Evolutionary conservation across 2,329 filamentous ascomycete species (phyloP).

Genomic region (Emergomyces orientalis): DNA sequence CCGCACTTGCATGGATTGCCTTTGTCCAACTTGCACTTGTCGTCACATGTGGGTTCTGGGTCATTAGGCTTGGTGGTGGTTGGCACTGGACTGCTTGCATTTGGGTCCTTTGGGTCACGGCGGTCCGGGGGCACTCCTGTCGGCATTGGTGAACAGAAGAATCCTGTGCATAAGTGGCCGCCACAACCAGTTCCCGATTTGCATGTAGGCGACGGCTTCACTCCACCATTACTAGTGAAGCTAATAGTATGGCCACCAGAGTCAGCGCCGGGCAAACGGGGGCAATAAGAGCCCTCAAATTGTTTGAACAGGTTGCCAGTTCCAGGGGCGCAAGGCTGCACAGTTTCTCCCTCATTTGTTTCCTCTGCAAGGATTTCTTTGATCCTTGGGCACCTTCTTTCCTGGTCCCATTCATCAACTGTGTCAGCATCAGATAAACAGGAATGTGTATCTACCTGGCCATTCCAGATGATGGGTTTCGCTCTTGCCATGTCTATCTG

Average conservation of each 20-base stretch:
- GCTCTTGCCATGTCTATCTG: background rate
- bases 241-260: background rate
- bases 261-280: background rate
- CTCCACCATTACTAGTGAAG: background rate
- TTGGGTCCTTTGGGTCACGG: conserved; percentile 7
- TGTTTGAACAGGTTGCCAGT: background rate
- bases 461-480: conserved; percentile 6
- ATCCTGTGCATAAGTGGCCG: conserved; percentile 5
- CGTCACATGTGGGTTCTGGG: background rate
- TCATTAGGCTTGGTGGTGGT: background rate
- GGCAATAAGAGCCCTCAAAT: background rate
- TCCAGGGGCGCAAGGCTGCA: background rate
- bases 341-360: background rate
- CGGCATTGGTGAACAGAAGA: conserved; percentile 1
- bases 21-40: background rate
- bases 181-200: background rate
- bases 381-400: background rate
- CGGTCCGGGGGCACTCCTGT: conserved; percentile 2
- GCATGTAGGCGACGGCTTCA: background rate
- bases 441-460: background rate
- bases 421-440: background rate
- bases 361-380: background rate
- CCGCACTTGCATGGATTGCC: conserved; percentile 1
- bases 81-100: conserved; percentile 1
- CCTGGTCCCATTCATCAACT: background rate